Conservation (phyloP, 169 alveolate genomes). For the Eimeria tenella region DNA sequence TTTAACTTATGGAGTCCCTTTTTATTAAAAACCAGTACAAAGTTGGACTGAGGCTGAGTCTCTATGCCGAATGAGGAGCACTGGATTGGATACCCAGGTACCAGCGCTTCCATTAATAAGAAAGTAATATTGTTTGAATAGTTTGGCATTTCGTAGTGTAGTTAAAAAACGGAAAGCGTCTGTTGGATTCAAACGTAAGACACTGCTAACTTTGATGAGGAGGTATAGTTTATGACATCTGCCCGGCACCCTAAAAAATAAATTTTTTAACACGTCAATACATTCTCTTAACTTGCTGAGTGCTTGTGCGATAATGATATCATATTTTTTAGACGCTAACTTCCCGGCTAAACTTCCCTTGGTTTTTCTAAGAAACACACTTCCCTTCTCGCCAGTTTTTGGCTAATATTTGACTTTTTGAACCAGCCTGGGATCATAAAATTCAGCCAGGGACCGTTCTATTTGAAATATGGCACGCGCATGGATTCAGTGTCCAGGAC, state of each 20-base stretch:
- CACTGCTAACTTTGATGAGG: constrained; percentile 38
- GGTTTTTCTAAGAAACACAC: not conserved
- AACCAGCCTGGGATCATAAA: constrained; percentile 8
- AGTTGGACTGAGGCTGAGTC: constrained; percentile 32
- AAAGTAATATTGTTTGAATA: constrained; percentile 2
- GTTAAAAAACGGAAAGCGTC: constrained; percentile 19
- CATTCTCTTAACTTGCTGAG: constrained; percentile 43
- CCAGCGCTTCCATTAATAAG: constrained; percentile 20
- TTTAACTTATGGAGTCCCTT: constrained; percentile 6
- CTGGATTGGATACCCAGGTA: constrained; percentile 13
- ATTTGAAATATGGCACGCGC: not conserved
- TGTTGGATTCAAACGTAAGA: constrained; percentile 43
- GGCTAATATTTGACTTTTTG: constrained; percentile 13
- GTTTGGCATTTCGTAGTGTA: constrained; percentile 3
- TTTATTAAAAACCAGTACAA: constrained; percentile 1
- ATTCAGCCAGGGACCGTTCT: not conserved
- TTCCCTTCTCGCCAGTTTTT: not conserved
- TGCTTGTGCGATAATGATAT: constrained; percentile 2
- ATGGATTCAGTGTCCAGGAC: constrained; percentile 14
- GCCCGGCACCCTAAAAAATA: constrained; percentile 44
- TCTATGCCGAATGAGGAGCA: not conserved
- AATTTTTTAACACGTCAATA: not conserved
- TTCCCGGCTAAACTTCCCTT: not conserved
- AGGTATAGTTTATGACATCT: constrained; percentile 6
- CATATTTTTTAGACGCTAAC: constrained; percentile 26